Evolutionary conservation across 2,329 filamentous ascomycete genomes (phyloP).

Genomic region (Pezicula rhizophila): DNA sequence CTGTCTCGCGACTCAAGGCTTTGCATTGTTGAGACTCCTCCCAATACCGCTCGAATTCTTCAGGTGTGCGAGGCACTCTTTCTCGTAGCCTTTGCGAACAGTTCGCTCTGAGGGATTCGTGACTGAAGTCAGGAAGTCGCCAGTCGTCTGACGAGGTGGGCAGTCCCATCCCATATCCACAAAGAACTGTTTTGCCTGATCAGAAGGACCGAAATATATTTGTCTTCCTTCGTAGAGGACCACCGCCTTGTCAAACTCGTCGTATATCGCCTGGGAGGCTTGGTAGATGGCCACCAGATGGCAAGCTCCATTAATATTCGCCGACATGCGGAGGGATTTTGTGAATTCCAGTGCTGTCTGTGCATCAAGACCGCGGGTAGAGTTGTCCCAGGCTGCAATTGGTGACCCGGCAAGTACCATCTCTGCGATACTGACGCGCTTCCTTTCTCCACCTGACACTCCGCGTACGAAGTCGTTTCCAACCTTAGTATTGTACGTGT

Average conservation of each 20-base stretch:
- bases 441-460: constrained; percentile 65
- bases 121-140: constrained; percentile 74
- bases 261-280: constrained; percentile 63
- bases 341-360: constrained; percentile 71
- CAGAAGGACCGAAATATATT: constrained; percentile 64
- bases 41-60: constrained; percentile 50
- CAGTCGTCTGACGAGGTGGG: constrained; percentile 45
- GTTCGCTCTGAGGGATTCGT: constrained; percentile 57
- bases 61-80: constrained; percentile 47
- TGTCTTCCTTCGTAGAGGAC: constrained; percentile 64
- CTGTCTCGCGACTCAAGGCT: constrained; percentile 38
- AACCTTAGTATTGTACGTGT: constrained; percentile 67
- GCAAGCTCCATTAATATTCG: constrained; percentile 57
- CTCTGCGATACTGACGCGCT: constrained; percentile 56
- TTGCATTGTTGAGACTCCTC: constrained; percentile 38
- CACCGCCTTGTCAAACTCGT: constrained; percentile 64
- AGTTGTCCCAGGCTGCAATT: constrained; percentile 26
- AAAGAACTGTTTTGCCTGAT: constrained; percentile 64
- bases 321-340: constrained; percentile 56
- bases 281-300: constrained; percentile 69
- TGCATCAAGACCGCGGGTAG: constrained; percentile 66
- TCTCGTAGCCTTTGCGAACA: constrained; percentile 41
- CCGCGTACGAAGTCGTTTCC: constrained; percentile 69
- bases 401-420: constrained; percentile 47
- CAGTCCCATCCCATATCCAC: constrained; percentile 64